phyloP scores from a whole-genome alignment of 1,284 basidiomycete species.

The Moesziomyces antarcticus region DNA sequence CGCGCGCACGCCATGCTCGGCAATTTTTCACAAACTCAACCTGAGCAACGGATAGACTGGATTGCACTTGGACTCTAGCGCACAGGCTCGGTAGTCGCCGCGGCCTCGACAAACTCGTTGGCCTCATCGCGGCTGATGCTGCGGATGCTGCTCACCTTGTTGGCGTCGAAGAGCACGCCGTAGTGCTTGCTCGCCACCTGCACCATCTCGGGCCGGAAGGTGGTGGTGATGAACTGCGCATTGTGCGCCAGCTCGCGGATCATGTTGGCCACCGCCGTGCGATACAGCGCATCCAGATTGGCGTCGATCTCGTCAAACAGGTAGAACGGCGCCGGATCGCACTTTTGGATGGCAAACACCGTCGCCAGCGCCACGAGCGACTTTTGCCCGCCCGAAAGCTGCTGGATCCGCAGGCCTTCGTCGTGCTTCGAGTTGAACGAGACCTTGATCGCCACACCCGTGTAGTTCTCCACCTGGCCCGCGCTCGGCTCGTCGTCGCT shows the following conservation, averaged over 20 bases:
- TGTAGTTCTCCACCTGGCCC: conserved; percentile 86
- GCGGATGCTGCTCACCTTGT: conserved; percentile 85
- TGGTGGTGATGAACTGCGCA: conserved; percentile 98
- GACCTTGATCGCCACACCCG: conserved; percentile 95
- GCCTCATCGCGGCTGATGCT: conserved; percentile 85
- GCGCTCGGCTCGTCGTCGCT: conserved; percentile 27
- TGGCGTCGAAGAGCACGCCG: conserved; percentile 97
- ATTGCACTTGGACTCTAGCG: conserved; percentile 6
- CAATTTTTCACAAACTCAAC: too few relatives aligned
- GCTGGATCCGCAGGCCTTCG: conserved; percentile 94
- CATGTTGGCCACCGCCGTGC: conserved; percentile 96
- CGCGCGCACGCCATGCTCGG: conserved; percentile 7
- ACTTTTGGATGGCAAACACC: conserved; percentile 98
- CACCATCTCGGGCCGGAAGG: conserved; percentile 97
- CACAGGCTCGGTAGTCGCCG: conserved; percentile 37
- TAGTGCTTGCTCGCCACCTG: conserved; percentile 95
- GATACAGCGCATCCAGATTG: conserved; percentile 96
- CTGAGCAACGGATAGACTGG: too few relatives aligned
- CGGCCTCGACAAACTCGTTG: conserved; percentile 82
- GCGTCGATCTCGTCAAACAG: conserved; percentile 99
- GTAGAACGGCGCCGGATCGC: conserved; percentile 99
- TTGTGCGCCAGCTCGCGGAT: conserved; percentile 86
- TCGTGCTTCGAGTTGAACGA: conserved; percentile 98
- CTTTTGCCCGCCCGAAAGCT: conserved; percentile 97
- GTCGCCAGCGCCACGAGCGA: conserved; percentile 94